Evolutionary conservation across 495 filamentous ascomycete species (phyloP).

Genomic region (Penicillium desertorum): DNA sequence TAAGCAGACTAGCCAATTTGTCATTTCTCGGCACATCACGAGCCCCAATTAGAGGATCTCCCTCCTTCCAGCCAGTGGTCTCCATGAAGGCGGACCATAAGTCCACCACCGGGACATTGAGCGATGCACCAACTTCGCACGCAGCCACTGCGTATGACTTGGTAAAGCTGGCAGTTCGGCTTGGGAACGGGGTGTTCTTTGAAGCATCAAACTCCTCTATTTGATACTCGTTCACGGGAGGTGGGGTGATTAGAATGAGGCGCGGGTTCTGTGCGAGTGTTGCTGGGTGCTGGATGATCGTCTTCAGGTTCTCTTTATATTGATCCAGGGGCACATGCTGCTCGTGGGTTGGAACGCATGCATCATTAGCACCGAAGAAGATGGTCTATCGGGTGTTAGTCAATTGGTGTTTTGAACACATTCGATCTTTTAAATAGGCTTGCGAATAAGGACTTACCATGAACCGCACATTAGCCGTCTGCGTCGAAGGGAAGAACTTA

Average conservation of each 20-base stretch:
- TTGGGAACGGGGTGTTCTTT: slow-evolving; percentile 39
- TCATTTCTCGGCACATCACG: slow-evolving; percentile 49
- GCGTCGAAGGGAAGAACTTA: slow-evolving; percentile 55
- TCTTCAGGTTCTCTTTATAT: slow-evolving; percentile 68
- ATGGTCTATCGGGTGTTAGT: slow-evolving; percentile 53
- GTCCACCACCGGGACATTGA: slow-evolving; percentile 67
- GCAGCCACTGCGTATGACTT: slow-evolving; percentile 70
- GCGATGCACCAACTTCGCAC: slow-evolving; percentile 60
- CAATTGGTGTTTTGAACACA: slow-evolving; percentile 12
- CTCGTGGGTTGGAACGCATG: slow-evolving; percentile 56
- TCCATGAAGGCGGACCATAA: slow-evolving; percentile 73
- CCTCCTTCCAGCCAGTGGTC: slow-evolving; percentile 60
- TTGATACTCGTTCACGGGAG: slow-evolving; percentile 78
- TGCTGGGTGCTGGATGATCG: slow-evolving; percentile 66
- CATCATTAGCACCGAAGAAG: slow-evolving; percentile 88
- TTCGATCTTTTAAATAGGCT: neutral
- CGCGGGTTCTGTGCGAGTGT: slow-evolving; percentile 67
- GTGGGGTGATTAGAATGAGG: slow-evolving; percentile 74
- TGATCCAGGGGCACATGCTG: slow-evolving; percentile 74
- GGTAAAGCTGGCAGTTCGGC: slow-evolving; percentile 61
- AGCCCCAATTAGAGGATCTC: slow-evolving; percentile 53
- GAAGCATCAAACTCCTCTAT: slow-evolving; percentile 38
- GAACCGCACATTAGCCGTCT: slow-evolving; percentile 57
- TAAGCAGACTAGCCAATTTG: slow-evolving; percentile 51
- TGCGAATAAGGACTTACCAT: slow-evolving; percentile 53